A percentile compares a stretch with the other conserved stretches of the same genome.
Conservation (phyloP, 352 stramenopile genomes). For the Labyrinthula sp. region DNA sequence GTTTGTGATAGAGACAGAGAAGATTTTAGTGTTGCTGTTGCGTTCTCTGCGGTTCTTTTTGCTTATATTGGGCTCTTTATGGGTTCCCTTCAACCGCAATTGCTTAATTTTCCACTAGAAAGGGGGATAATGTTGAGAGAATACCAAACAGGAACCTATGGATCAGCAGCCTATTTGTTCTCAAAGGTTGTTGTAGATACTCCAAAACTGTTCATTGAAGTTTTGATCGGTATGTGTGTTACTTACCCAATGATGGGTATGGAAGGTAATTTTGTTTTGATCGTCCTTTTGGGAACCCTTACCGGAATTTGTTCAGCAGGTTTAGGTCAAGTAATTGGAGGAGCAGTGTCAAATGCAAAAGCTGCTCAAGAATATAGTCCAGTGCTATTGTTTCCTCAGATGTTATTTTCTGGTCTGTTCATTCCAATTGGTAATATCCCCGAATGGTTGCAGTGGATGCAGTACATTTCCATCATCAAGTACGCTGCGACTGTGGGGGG, state of each 20-base stretch:
- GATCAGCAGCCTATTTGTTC: slow-evolving; percentile 42
- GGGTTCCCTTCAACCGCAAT: slow-evolving; percentile 7
- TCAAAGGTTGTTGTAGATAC: slow-evolving; percentile 40
- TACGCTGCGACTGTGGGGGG: slow-evolving; percentile 37
- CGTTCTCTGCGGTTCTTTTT: slow-evolving; percentile 20
- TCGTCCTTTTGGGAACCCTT: slow-evolving; percentile 36
- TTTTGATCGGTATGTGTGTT: slow-evolving; percentile 32
- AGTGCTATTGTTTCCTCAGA: slow-evolving; percentile 41
- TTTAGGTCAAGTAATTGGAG: slow-evolving; percentile 41
- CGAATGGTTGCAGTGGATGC: slow-evolving; percentile 45
- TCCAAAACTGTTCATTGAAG: slow-evolving; percentile 32
- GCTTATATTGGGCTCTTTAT: slow-evolving; percentile 10
- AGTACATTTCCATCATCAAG: slow-evolving; percentile 36
- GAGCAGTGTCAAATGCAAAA: slow-evolving; percentile 40
- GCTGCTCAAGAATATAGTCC: slow-evolving; percentile 40
- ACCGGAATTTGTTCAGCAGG: slow-evolving; percentile 38
- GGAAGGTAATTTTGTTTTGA: slow-evolving; percentile 37
- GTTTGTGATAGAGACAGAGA: slow-evolving; percentile 11
- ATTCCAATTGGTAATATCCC: slow-evolving; percentile 39
- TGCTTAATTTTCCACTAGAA: slow-evolving; percentile 39
- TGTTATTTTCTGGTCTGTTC: slow-evolving; percentile 40
- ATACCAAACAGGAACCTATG: slow-evolving; percentile 46
- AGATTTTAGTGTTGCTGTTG: slow-evolving; percentile 1
- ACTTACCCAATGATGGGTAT: slow-evolving; percentile 42
- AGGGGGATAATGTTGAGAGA: slow-evolving; percentile 46